These are phyloP conservation scores for Aphanomyces euteiches DNA, from an alignment of 352 stramenopile genomes.

Conservation along the genomic window DNA sequence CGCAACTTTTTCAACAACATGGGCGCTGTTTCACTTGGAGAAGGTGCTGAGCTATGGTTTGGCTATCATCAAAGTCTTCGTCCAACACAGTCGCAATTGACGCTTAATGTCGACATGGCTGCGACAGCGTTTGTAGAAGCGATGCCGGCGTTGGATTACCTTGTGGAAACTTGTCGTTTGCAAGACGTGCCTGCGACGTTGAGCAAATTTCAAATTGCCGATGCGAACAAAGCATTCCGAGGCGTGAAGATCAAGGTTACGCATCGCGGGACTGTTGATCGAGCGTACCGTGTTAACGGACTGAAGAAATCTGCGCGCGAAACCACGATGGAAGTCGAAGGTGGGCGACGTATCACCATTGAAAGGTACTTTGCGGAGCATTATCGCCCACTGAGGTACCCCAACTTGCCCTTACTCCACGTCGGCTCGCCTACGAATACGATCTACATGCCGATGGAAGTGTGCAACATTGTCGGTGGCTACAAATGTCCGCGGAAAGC, in stretches of 20 bases:
- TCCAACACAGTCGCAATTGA: constrained; percentile 56
- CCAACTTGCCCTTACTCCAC: constrained; percentile 69
- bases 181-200: constrained; percentile 38
- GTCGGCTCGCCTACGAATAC: constrained; percentile 69
- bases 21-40: constrained; percentile 48
- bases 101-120: constrained; percentile 68
- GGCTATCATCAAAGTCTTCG: constrained; percentile 73
- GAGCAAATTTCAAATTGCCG: constrained; percentile 44
- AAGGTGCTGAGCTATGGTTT: constrained; percentile 63
- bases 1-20: constrained; percentile 49
- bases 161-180: constrained; percentile 39
- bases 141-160: constrained; percentile 54
- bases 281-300: constrained; percentile 63
- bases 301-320: constrained; percentile 44
- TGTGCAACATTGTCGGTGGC: constrained; percentile 62
- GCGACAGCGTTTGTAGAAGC: constrained; percentile 65
- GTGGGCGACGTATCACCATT: constrained; percentile 46
- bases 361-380: constrained; percentile 54
- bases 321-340: constrained; percentile 59
- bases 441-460: constrained; percentile 80
- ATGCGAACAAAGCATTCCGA: constrained; percentile 52
- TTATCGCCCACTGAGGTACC: constrained; percentile 63
- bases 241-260: constrained; percentile 65
- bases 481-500: constrained; percentile 75
- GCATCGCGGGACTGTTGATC: constrained; percentile 54